phyloP scores from a whole-genome alignment of 2,329 filamentous ascomycete genomes.

The Ophiosphaerella narmari region DNA sequence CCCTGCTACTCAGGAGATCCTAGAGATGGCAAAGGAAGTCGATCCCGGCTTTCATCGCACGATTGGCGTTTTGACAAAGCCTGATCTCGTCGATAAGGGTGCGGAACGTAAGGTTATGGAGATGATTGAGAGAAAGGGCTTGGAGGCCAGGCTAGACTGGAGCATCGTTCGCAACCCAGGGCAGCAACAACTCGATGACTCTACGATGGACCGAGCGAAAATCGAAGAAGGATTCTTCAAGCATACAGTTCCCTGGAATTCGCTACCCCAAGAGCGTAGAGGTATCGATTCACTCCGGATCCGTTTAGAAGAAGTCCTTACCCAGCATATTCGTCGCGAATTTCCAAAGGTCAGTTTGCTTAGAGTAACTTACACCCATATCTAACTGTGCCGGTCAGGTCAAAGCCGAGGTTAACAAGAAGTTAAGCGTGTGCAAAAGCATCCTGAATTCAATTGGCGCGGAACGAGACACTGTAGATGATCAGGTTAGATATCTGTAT shows the following conservation, averaged over 20 bases:
- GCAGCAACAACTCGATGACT: slow-evolving; percentile 9
- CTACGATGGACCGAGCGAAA: too few species aligned
- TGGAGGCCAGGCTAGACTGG: slow-evolving; percentile 15
- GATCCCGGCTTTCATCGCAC: slow-evolving; percentile 33
- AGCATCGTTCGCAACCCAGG: slow-evolving; percentile 36
- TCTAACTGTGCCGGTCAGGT: too few species aligned
- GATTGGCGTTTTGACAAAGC: slow-evolving; percentile 44
- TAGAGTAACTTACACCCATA: too few species aligned
- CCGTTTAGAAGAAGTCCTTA: slow-evolving; percentile 48
- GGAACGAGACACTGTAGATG: too few species aligned
- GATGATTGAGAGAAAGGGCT: neutral
- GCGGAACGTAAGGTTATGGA: slow-evolving; percentile 12
- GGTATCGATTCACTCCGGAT: slow-evolving; percentile 35
- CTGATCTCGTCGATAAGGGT: slow-evolving; percentile 38
- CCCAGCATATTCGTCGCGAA: slow-evolving; percentile 48
- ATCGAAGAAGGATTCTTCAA: slow-evolving; percentile 40
- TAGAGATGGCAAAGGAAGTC: slow-evolving; percentile 45
- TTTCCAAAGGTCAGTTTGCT: slow-evolving; percentile 48
- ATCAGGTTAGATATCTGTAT: too few species aligned
- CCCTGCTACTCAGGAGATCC: slow-evolving; percentile 53
- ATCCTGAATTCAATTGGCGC: too few species aligned
- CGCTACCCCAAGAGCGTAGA: neutral
- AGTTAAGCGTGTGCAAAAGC: too few species aligned
- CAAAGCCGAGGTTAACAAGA: too few species aligned
- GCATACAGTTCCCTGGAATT: slow-evolving; percentile 4